Base-by-base conservation (phyloP, 2,329 filamentous ascomycete genomes). In the Colletotrichum truncatum region DNA sequence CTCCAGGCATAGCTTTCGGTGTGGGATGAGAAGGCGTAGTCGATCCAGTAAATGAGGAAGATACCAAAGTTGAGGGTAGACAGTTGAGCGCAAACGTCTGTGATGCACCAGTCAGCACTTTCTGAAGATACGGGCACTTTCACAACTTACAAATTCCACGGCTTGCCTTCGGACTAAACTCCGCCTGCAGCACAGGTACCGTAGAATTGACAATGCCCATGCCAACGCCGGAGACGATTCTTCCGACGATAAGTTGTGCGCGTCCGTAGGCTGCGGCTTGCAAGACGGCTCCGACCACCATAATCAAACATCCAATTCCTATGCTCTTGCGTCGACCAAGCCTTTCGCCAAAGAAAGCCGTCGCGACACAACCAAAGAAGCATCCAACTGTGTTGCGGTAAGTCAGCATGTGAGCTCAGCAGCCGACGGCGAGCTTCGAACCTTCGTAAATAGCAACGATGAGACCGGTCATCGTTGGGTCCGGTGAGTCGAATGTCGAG, bases 1-100 rank as follows among this genome's bases (percentile, higher is more conserved):
- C 81, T 69, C 80, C 79, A 81, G 6, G 77, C 73, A 52, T 76
- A 79, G 68, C 74, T 76, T 1, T 68, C 63, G 0, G 58, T 25
- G 1, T 74, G 71, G 0, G 70, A 72, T 1, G 74, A 77, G 43
- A 83, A 76, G 11, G 71, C 81, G 45, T 81, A 82, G 52, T 82
- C 79, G 61, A 83, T 78, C 80, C 81, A 83, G 66, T 82, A 82
- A 2, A 79, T 76, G 26, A 83, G 68, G 52, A 79, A 76, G 52
- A 82, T 81, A 2, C 78, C 81, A 14, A 83, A 78, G 65, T 83
- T 84, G 16, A 84, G 76, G 1, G 81, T 82, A 0, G 81, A 81
- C 4, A 84, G 71, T 63, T 84, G 82, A 14, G 80, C 79, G 62
- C 81, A 83, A 55, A 83, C 81, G 64, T 78, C 73, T 80, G 58